Conservation (phyloP, 345 rosid genomes). For the Trapa incisa region DNA sequence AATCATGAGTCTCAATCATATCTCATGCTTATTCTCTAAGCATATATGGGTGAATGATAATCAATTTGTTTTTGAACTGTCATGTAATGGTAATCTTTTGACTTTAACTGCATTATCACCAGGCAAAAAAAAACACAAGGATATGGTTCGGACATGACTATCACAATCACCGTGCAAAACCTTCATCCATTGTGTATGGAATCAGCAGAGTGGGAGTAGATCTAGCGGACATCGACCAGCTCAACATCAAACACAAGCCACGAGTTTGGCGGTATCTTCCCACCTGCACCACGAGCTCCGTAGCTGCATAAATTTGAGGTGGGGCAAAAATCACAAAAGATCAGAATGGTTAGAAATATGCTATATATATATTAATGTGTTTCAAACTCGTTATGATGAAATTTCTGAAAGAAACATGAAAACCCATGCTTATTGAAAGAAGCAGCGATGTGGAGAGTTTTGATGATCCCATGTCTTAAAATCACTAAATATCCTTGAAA, state of each 20-base stretch:
- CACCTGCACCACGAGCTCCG: slow-evolving; percentile 28
- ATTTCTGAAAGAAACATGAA: not conserved
- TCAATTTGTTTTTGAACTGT: too few relatives aligned
- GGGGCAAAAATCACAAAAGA: not conserved
- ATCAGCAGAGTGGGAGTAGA: not conserved
- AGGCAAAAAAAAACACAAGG: too few relatives aligned
- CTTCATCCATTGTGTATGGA: not conserved
- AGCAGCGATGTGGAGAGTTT: too few relatives aligned
- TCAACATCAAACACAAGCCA: slow-evolving; percentile 70
- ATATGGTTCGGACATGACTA: too few relatives aligned
- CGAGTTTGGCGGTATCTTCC: slow-evolving; percentile 52
- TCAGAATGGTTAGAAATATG: not conserved
- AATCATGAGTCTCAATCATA: too few relatives aligned
- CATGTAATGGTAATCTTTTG: too few relatives aligned
- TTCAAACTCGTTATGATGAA: not conserved
- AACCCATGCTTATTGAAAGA: not conserved
- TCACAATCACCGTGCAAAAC: not conserved
- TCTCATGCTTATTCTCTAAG: too few relatives aligned
- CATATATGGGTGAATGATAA: too few relatives aligned
- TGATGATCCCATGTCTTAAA: too few relatives aligned
- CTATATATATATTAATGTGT: not conserved
- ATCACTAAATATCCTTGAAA: not conserved
- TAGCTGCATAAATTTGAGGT: slow-evolving; percentile 24
- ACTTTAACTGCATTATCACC: too few relatives aligned
- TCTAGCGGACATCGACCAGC: slow-evolving; percentile 39